Base-by-base conservation (phyloP, 805 yeast genomes). In the Blastobotrys americana region DNA sequence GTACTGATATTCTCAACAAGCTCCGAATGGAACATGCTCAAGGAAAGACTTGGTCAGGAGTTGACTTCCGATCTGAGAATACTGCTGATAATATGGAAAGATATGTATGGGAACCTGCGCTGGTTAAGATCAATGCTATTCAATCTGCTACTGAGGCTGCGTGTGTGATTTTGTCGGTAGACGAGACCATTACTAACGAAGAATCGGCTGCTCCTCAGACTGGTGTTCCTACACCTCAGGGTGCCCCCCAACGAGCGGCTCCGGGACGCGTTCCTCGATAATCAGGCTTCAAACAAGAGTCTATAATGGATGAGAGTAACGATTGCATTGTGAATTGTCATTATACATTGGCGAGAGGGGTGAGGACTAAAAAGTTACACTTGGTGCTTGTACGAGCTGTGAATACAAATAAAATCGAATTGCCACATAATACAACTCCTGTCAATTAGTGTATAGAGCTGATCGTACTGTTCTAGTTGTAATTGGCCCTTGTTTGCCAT, bases 131-230 rank as follows among this genome's bases (percentile, higher is more conserved):
- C 48, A 93, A 93, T 64, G 97, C 97, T n/a, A 70, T 93, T 47
- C 82, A 81, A 64, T 82, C 94, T 58, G 99, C 99, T 19, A 83
- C 96, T 9, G 99, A 93, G 66, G 98, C 98, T 36, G 95, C 97
- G 5, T 82, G 85, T 46, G 71, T 93, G 59, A 84, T 93, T 54
- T 73, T 93, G 53, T 82, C 94, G n/a, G 95, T 93, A 48, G 99
- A 93, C 65, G 97, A 93, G 70, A 93, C 97, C 15, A 68, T 69
- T 27, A 67, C 56, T 54, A 67, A 66, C 55, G 68, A 68, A 50
- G 68, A 68, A 51, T 51, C 61, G 21, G 60, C 59, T 22, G 63
- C 58, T 39, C 70, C 71, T 13, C 65, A 62, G 41, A 57, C 55
- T 3, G 64, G 63, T 6, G 47, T 50, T 3, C 53, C 53, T 17